These are phyloP conservation scores for Neocatenulostroma microsporum DNA, from an alignment of 2,329 filamentous ascomycete species.

Conservation along the genomic window DNA sequence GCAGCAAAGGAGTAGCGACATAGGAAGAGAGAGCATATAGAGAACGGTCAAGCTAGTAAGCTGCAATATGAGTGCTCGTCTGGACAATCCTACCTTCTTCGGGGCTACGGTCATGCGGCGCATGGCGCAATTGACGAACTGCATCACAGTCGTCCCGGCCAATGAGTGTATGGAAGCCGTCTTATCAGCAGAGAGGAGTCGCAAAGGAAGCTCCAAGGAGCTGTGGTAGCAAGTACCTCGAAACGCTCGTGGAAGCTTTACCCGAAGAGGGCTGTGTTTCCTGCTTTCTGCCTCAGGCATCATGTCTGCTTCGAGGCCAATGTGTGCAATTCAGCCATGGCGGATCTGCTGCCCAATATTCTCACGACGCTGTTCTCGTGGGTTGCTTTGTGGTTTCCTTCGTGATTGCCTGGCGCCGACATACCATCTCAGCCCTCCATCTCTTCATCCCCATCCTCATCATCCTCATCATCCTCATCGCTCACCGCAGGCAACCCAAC, in stretches of 20 bases:
- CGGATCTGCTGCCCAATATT: neutral
- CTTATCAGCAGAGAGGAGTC: slow-evolving; percentile 1
- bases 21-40: too few species aligned
- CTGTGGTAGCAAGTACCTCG: too few species aligned
- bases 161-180: neutral
- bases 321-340: too few species aligned
- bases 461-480: neutral
- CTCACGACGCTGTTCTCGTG: neutral
- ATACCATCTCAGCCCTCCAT: too few species aligned
- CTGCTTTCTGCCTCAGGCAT: too few species aligned
- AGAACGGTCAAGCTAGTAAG: neutral
- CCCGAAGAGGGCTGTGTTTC: too few species aligned
- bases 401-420: neutral
- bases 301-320: too few species aligned
- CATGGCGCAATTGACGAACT: neutral
- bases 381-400: too few species aligned
- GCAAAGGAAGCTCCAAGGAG: too few species aligned
- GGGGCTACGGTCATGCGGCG: neutral
- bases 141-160: slow-evolving; percentile 2
- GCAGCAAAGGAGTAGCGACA: too few species aligned
- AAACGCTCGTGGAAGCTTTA: too few species aligned
- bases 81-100: slow-evolving; percentile 7
- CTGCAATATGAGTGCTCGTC: neutral
- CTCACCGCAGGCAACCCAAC: slow-evolving; percentile 1
- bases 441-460: slow-evolving; percentile 1